phyloP scores from a whole-genome alignment of 768 basidiomycete species.

The Lentinus tigrinus region DNA sequence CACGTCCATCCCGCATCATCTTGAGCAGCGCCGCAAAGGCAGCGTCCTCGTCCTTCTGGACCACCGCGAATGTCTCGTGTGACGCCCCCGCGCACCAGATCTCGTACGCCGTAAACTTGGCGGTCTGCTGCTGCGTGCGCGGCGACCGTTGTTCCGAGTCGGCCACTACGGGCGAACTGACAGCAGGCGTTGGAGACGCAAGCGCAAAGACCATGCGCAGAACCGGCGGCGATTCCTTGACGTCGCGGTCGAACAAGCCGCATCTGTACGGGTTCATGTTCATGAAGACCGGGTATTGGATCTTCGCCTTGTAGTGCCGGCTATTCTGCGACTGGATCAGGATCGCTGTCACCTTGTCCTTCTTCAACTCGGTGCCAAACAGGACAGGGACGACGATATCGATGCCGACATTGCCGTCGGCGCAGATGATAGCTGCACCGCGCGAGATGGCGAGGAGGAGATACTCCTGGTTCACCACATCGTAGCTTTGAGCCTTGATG shows the following conservation, averaged over 20 bases:
- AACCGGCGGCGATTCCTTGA: constrained; percentile 18
- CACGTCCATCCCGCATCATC: not conserved
- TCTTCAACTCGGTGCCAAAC: constrained; percentile 5
- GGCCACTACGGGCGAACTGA: not conserved
- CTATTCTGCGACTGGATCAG: constrained; percentile 29
- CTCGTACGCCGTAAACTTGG: constrained; percentile 15
- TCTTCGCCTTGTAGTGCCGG: constrained; percentile 7
- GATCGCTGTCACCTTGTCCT: constrained; percentile 25
- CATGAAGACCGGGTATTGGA: constrained; percentile 19
- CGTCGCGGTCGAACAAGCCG: constrained; percentile 17
- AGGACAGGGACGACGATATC: constrained; percentile 29
- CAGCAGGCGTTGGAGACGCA: not conserved
- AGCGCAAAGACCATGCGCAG: constrained; percentile 26
- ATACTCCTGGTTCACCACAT: constrained; percentile 19
- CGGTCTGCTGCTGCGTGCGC: not conserved
- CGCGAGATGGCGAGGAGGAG: constrained; percentile 24
- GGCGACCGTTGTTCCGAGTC: not conserved
- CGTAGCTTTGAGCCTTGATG: constrained; percentile 25
- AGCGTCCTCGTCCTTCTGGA: not conserved
- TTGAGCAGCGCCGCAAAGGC: not conserved
- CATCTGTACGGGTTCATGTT: constrained; percentile 26
- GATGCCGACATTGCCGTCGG: constrained; percentile 21
- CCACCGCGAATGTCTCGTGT: constrained; percentile 1
- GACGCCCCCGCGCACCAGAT: constrained; percentile 16
- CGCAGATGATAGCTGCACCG: constrained; percentile 31